phyloP scores from a whole-genome alignment of 164 flowering plant genomes.

The Vitis amurensis region DNA sequence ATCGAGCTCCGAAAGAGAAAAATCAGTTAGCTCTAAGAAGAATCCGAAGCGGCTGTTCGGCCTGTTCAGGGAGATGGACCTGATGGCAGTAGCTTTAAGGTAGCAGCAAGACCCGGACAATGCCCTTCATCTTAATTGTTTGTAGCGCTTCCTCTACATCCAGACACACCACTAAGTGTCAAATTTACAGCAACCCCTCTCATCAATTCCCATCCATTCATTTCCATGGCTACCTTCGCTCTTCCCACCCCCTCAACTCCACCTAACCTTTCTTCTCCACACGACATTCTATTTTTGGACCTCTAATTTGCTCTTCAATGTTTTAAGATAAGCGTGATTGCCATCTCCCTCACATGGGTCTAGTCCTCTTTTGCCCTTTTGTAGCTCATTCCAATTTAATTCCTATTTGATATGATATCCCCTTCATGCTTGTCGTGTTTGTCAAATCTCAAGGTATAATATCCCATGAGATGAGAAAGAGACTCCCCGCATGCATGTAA shows the following conservation, averaged over 20 bases:
- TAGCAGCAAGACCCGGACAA: slow-evolving; percentile 5
- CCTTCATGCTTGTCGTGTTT: no score
- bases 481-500: no score
- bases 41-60: slow-evolving; percentile 15
- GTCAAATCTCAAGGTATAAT: no score
- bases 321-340: background rate
- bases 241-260: background rate
- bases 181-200: background rate
- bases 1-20: background rate
- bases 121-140: background rate
- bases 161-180: slow-evolving; percentile 11
- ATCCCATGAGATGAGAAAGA: no score
- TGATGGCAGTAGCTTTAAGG: slow-evolving; percentile 8
- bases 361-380: no score
- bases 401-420: no score
- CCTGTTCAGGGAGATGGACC: background rate
- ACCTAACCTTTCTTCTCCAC: slow-evolving; percentile 9
- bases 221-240: background rate
- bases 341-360: no score
- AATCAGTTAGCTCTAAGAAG: slow-evolving; percentile 9
- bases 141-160: background rate
- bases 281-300: slow-evolving; percentile 1
- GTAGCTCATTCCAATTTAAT: no score
- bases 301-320: slow-evolving; percentile 3
- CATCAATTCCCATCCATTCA: background rate